Percentiles rank a stretch among this genome's conserved stretches.
These are phyloP conservation scores for Puccinia horiana DNA, from an alignment of 1,284 basidiomycete species.

Conservation along the genomic window DNA sequence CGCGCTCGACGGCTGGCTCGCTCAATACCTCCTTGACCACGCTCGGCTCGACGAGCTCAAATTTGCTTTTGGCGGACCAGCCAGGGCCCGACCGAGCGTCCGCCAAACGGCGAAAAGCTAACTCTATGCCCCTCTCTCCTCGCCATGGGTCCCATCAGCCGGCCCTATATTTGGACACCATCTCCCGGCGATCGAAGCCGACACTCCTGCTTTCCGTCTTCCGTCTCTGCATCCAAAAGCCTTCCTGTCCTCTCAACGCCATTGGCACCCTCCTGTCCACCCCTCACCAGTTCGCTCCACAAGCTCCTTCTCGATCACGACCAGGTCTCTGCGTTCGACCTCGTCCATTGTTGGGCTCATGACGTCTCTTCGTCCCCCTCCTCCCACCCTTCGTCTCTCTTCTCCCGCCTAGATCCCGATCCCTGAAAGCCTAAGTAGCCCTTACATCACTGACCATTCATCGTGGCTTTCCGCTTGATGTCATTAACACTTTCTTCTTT, in stretches of 20 bases:
- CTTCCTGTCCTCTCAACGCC: neutral
- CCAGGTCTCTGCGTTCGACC: constrained; percentile 12
- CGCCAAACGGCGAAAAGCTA: neutral
- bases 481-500: no score
- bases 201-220: neutral
- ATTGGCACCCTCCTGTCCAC: neutral
- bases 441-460: constrained; percentile 55
- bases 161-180: neutral
- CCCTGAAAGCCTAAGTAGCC: neutral
- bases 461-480: constrained; percentile 59
- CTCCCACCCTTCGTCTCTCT: neutral
- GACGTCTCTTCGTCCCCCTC: neutral
- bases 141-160: neutral
- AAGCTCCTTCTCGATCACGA: constrained; percentile 11
- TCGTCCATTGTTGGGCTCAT: constrained; percentile 18
- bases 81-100: neutral
- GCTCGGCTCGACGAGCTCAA: neutral
- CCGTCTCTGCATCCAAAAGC: neutral
- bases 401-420: neutral
- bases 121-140: neutral
- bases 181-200: neutral
- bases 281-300: neutral
- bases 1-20: neutral
- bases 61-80: neutral
- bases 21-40: neutral